Evolutionary conservation across 495 filamentous ascomycete species (phyloP), one percentile per base, ranked within the genome.

Genomic region (Lepidopterella palustris): DNA sequence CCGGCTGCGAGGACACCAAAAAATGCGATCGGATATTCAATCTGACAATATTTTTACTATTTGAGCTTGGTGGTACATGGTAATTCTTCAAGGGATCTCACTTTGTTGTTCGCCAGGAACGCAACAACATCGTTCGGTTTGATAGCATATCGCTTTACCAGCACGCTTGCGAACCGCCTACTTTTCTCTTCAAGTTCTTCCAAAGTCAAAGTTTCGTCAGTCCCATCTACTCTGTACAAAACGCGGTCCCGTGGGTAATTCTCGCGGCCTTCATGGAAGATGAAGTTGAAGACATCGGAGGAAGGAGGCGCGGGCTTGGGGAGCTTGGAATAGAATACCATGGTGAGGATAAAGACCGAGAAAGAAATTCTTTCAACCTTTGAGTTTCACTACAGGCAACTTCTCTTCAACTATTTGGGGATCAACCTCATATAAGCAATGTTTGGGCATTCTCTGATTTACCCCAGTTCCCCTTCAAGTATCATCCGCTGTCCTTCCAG

Each of bases 221-320:
- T 55, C n/a, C 35, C 26, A 42, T 61, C 51, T 26, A 45, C 51
- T n/a, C 51, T 50, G 32, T 61, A 61, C 13, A 61, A 11, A 26
- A 61, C 50, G 29, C 58, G 58, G 25, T 55, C 4, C 51, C 51
- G 40, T 24, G 58, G 58, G 39, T 61, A 61, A 10, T 13, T 20
- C 24, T 45, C 23, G 28, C 57, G 57, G 21, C 21, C 25, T 24
- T 21, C 24, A 23, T 49, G 50, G 39, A 61, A 61, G 51, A 61
- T 56, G 31, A 56, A 61, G 51, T 57, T 61, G 51, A 61, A 61
- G 27, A 61, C 58, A 56, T 61, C 58, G 31, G 25, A 23, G 20
- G 50, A 55, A 10, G 58, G 58, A 26, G 21, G 50, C 32, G 58
- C n/a, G 27, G 51, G 32, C 20, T 53, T 28, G 8, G 50, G 31